Percentiles rank a stretch among this genome's conserved stretches.
Evolutionary conservation across 1,284 basidiomycete species (phyloP).

Genomic region (Mycena sp.): DNA sequence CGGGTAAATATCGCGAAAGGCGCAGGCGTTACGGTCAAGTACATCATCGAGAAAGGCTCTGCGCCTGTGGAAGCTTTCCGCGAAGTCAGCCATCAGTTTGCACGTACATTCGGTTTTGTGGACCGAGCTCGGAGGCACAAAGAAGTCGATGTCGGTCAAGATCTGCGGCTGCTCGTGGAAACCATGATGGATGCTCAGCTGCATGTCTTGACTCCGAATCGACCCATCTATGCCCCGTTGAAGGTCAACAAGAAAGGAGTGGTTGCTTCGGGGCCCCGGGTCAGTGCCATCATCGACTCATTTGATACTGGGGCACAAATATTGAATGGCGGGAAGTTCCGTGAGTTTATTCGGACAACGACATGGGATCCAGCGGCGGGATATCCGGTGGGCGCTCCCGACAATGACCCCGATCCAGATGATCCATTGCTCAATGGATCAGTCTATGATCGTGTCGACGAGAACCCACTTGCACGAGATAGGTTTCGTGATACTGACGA

Average conservation of each 20-base stretch:
- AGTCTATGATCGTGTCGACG: slow-evolving; percentile 1
- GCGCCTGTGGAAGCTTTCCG: slow-evolving; percentile 39
- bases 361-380: slow-evolving; percentile 10
- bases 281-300: slow-evolving; percentile 4
- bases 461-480: slow-evolving; percentile 8
- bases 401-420: neutral
- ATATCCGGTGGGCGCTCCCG: neutral
- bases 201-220: neutral
- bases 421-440: slow-evolving; percentile 2
- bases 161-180: neutral
- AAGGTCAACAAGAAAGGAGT: slow-evolving; percentile 1
- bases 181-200: slow-evolving; percentile 5
- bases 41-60: slow-evolving; percentile 41
- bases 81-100: slow-evolving; percentile 29
- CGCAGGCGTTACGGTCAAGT: slow-evolving; percentile 33
- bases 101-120: slow-evolving; percentile 28
- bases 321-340: slow-evolving; percentile 10
- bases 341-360: slow-evolving; percentile 5
- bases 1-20: slow-evolving; percentile 38
- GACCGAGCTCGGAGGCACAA: slow-evolving; percentile 10
- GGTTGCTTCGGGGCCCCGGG: neutral
- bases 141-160: slow-evolving; percentile 11
- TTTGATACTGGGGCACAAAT: slow-evolving; percentile 6
- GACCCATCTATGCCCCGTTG: neutral
- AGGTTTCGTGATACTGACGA: slow-evolving; percentile 2